A percentile compares a stretch with the other conserved stretches of the same genome.
These are phyloP conservation scores for Corylus heterophylla DNA, from an alignment of 306 rosid genomes.

Conservation along the genomic window DNA sequence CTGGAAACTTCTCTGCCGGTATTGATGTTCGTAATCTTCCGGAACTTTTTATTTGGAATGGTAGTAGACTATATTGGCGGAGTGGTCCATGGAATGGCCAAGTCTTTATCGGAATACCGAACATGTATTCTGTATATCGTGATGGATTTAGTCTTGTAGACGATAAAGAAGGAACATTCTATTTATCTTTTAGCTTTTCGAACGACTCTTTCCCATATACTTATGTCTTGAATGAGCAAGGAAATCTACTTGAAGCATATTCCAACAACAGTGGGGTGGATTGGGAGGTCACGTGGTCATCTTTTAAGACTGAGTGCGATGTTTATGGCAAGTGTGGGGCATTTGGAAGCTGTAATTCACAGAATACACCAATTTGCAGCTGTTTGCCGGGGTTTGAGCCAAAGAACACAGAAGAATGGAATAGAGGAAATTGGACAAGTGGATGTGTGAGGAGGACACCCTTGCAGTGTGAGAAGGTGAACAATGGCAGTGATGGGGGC, in stretches of 20 bases:
- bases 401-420: conserved; percentile 13
- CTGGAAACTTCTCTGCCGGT: too few relatives aligned
- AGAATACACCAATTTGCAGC: conserved; percentile 2
- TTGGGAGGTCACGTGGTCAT: background rate
- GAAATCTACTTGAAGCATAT: background rate
- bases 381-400: conserved; percentile 37
- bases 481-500: background rate
- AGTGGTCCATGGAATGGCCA: conserved; percentile 23
- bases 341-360: background rate
- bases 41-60: too few relatives aligned
- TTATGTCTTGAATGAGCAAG: conserved; percentile 7
- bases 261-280: background rate
- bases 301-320: conserved; percentile 18
- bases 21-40: too few relatives aligned
- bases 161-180: conserved; percentile 4
- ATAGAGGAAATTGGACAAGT: background rate
- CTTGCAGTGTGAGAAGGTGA: conserved; percentile 34
- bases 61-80: too few relatives aligned
- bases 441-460: conserved; percentile 23
- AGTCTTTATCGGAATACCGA: conserved; percentile 23
- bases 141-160: background rate
- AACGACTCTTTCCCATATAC: background rate
- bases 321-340: conserved; percentile 28
- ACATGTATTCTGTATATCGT: background rate
- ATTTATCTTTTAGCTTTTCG: background rate